Conservation (phyloP, 176 grass and related monocot genomes). For the Paspalum notatum region DNA sequence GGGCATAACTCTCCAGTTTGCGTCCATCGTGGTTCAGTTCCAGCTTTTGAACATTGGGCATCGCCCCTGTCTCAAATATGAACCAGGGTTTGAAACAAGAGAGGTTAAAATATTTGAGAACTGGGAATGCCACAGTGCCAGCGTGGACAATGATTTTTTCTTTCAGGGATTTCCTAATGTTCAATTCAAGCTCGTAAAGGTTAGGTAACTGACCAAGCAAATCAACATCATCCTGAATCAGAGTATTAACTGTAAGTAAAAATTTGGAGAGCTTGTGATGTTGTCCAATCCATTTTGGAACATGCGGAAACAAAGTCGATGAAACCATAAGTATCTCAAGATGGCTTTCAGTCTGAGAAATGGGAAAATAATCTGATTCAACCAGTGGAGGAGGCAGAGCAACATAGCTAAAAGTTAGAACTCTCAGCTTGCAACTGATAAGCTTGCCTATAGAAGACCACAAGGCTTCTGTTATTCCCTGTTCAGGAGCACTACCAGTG, state of each 20-base stretch:
- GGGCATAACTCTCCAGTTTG: neutral
- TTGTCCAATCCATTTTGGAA: neutral
- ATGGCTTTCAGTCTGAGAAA: neutral
- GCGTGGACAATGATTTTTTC: neutral
- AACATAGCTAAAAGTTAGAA: neutral
- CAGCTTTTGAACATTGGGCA: neutral
- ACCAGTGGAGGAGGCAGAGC: neutral
- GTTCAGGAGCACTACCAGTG: neutral
- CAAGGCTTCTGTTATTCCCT: neutral
- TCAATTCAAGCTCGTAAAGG: neutral
- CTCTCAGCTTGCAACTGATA: neutral
- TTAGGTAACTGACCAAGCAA: neutral
- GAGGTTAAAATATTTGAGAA: neutral
- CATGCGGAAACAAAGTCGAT: neutral
- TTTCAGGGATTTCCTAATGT: neutral
- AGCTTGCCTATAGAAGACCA: slow-evolving; percentile 4
- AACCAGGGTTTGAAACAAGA: neutral
- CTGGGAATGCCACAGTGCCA: neutral
- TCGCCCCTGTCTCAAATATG: neutral
- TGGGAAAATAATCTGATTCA: neutral
- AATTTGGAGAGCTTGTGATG: neutral
- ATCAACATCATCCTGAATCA: neutral
- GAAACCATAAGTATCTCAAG: neutral
- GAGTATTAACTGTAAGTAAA: neutral
- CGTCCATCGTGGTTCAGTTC: neutral